phyloP scores from a whole-genome alignment of 73 alveolate genomes.

The Uronychia binucleata region DNA sequence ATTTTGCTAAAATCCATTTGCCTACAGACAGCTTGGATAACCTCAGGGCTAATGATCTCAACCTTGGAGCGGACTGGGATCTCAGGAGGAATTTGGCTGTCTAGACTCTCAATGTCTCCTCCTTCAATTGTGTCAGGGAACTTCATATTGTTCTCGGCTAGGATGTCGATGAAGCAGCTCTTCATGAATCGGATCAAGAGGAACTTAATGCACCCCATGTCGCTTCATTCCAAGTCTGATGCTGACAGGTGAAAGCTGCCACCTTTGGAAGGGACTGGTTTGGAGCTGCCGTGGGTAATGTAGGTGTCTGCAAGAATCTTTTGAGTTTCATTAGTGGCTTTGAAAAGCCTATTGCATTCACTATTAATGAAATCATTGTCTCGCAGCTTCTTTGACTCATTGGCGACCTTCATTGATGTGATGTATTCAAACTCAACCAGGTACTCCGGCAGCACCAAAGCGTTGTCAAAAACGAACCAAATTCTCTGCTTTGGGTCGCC shows the following conservation, averaged over 20 bases:
- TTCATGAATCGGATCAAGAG: slow-evolving; percentile 50
- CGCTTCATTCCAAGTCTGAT: slow-evolving; percentile 70
- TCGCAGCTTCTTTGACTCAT: neutral
- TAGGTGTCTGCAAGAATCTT: slow-evolving; percentile 35
- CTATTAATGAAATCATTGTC: slow-evolving; percentile 1
- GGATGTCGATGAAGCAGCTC: slow-evolving; percentile 45
- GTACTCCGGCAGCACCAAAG: slow-evolving; percentile 83
- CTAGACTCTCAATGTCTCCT: slow-evolving; percentile 8
- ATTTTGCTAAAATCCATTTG: slow-evolving; percentile 49
- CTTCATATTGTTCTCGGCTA: slow-evolving; percentile 10
- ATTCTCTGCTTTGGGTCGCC: slow-evolving; percentile 73
- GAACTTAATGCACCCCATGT: slow-evolving; percentile 61
- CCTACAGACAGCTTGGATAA: slow-evolving; percentile 10
- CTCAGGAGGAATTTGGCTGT: slow-evolving; percentile 48
- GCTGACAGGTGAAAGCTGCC: slow-evolving; percentile 17
- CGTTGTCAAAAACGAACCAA: slow-evolving; percentile 83
- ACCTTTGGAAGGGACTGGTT: neutral
- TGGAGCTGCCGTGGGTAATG: slow-evolving; percentile 20
- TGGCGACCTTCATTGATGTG: slow-evolving; percentile 2
- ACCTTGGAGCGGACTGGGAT: slow-evolving; percentile 35
- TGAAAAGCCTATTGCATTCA: slow-evolving; percentile 34
- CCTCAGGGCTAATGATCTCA: slow-evolving; percentile 2
- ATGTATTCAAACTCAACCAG: slow-evolving; percentile 82
- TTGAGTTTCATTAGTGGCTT: slow-evolving; percentile 11
- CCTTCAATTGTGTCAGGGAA: slow-evolving; percentile 26